Evolutionary conservation across 768 basidiomycete species (phyloP).

Genomic region (Nevesoporus exiguus): DNA sequence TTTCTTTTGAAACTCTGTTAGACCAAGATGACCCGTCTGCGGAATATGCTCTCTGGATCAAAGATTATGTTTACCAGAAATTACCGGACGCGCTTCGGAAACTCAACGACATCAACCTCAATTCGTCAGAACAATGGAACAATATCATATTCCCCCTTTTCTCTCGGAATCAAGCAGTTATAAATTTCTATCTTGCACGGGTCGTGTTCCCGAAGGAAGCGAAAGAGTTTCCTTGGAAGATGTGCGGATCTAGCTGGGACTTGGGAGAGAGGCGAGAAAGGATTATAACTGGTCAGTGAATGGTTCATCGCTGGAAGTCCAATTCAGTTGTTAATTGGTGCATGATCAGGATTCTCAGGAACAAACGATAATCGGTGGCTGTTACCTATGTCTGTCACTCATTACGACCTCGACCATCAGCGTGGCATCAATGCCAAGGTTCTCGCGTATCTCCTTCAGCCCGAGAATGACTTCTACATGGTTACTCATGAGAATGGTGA

Average conservation of each 20-base stretch:
- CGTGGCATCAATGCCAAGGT: neutral
- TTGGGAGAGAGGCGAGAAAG: neutral
- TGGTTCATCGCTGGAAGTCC: neutral
- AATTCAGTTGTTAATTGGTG: neutral
- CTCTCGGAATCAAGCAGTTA: neutral
- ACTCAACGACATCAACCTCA: neutral
- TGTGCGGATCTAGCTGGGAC: neutral
- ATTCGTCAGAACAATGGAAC: neutral
- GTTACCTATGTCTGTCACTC: neutral
- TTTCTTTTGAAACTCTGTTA: neutral
- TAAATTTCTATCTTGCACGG: neutral
- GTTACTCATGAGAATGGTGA: neutral
- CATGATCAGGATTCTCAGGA: neutral
- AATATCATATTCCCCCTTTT: neutral
- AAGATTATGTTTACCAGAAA: neutral
- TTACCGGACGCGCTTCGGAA: neutral
- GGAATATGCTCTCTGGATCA: neutral
- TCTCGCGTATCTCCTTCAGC: neutral
- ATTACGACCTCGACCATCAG: neutral
- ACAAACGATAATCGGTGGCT: neutral
- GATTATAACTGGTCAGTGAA: neutral
- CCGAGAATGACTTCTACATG: neutral
- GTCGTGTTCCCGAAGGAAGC: neutral
- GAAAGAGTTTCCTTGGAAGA: neutral
- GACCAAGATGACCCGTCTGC: neutral